Evolutionary conservation across 2,329 filamentous ascomycete species (phyloP).

Genomic region (Fusarium decemcellulare): DNA sequence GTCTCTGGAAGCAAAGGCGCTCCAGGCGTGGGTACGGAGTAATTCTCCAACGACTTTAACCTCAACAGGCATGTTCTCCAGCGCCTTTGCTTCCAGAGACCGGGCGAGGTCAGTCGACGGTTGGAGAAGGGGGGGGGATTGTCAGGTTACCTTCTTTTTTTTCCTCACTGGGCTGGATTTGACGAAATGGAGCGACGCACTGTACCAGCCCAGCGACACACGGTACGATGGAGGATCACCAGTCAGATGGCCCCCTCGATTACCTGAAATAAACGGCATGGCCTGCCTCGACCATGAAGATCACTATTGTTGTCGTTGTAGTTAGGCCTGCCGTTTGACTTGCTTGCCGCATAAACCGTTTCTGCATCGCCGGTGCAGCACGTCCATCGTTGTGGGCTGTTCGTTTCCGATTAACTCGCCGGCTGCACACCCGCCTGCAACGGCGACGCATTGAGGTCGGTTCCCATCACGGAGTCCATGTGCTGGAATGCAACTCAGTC

Average conservation of each 20-base stretch:
- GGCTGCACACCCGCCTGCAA: no score
- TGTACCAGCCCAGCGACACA: slow-evolving; percentile 14
- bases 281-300: background rate
- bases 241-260: background rate
- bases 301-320: background rate
- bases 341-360: background rate
- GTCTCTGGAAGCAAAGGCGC: no score
- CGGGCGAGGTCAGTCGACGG: no score
- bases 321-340: background rate
- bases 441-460: no score
- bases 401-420: no score
- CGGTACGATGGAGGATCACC: background rate
- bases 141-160: slow-evolving; percentile 1
- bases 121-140: no score
- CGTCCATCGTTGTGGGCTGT: background rate
- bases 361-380: background rate
- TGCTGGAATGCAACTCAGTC: no score
- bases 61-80: background rate
- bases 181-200: slow-evolving; percentile 25
- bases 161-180: background rate
- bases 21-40: background rate
- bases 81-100: no score
- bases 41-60: background rate
- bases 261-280: background rate
- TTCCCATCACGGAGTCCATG: no score